phyloP scores from a whole-genome alignment of 1,284 basidiomycete species.

The Ceratobasidium sp. region DNA sequence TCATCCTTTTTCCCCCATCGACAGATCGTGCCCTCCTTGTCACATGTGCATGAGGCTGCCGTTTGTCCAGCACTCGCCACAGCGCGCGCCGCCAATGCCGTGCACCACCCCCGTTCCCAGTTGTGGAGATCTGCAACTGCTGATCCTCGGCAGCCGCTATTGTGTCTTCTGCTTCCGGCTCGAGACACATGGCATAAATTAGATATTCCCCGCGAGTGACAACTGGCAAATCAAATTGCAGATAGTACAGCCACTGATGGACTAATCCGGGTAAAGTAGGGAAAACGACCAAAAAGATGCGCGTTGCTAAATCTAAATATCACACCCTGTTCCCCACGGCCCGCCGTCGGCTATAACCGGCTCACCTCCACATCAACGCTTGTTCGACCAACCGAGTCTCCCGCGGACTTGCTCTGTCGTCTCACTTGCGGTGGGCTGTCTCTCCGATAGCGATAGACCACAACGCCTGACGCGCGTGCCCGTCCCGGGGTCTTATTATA shows the following conservation, averaged over 20 bases:
- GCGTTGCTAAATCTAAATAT: not conserved
- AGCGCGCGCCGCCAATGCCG: not conserved
- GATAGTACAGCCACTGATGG: not conserved
- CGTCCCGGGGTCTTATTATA: slow-evolving; percentile 1
- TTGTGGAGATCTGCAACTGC: not conserved
- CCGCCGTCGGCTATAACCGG: not conserved
- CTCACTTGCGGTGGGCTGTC: not conserved
- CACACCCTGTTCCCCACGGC: slow-evolving; percentile 4
- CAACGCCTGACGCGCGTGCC: slow-evolving; percentile 15
- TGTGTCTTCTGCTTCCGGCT: slow-evolving; percentile 7
- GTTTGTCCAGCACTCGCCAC: too few species aligned
- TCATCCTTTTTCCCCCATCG: not conserved
- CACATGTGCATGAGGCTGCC: not conserved
- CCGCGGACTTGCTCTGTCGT: not conserved
- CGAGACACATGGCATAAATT: slow-evolving; percentile 5
- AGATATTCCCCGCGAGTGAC: not conserved
- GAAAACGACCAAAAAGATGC: slow-evolving; percentile 3
- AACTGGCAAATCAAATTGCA: too few species aligned
- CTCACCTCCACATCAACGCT: slow-evolving; percentile 21
- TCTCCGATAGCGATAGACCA: not conserved
- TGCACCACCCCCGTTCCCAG: not conserved
- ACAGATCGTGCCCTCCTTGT: too few species aligned
- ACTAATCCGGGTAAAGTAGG: not conserved
- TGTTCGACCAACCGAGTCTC: slow-evolving; percentile 14
- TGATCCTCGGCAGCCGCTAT: slow-evolving; percentile 7